Evolutionary conservation across 768 basidiomycete genomes (phyloP).

Genomic region (Chalciporus sphaerocephalus): DNA sequence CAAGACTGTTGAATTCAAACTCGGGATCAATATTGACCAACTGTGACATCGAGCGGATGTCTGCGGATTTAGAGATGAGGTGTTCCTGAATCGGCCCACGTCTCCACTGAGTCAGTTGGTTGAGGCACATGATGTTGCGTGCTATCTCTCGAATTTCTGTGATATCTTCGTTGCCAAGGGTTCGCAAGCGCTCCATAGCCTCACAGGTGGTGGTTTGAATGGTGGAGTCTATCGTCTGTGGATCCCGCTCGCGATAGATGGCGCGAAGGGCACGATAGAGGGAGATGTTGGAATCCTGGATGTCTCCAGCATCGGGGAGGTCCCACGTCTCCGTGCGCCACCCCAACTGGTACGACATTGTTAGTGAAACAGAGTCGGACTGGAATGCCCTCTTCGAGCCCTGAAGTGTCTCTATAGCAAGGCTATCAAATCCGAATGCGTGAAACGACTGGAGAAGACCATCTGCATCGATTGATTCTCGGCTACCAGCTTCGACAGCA

Average conservation of each 20-base stretch:
- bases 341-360: constrained; percentile 73
- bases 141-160: constrained; percentile 65
- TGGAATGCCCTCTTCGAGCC: constrained; percentile 34
- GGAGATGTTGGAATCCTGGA: constrained; percentile 47
- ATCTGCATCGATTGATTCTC: constrained; percentile 42
- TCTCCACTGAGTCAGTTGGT: constrained; percentile 71
- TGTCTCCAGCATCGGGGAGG: constrained; percentile 58
- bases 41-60: constrained; percentile 35
- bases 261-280: constrained; percentile 80
- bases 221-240: constrained; percentile 41
- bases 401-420: constrained; percentile 72
- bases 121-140: constrained; percentile 74
- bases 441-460: constrained; percentile 80
- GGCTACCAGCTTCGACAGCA: constrained; percentile 58
- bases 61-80: constrained; percentile 33
- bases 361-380: constrained; percentile 32
- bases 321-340: constrained; percentile 98
- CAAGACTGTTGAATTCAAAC: constrained; percentile 72
- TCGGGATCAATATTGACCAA: constrained; percentile 47
- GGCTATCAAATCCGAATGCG: constrained; percentile 82
- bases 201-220: constrained; percentile 48
- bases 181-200: constrained; percentile 62
- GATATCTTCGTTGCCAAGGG: constrained; percentile 74
- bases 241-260: constrained; percentile 73
- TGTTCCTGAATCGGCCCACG: constrained; percentile 22